phyloP scores from a whole-genome alignment of 257 asterid species.

The Galeopsis tetrahit region DNA sequence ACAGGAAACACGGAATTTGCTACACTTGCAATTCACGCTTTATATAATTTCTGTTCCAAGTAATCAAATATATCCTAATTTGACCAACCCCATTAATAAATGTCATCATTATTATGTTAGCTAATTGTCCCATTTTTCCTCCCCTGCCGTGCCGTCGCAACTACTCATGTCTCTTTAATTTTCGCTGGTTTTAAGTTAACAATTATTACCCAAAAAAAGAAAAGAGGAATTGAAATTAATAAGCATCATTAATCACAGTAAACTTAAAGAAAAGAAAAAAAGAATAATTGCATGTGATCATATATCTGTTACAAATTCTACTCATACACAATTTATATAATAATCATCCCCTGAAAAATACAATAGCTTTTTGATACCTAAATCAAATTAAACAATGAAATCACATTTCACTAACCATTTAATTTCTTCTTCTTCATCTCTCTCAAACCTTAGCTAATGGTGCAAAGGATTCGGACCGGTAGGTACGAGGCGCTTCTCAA shows the following conservation, averaged over 20 bases:
- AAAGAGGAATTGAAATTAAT: not conserved
- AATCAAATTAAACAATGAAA: slow-evolving; percentile 30
- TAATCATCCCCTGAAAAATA: slow-evolving; percentile 26
- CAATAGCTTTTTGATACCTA: slow-evolving; percentile 7
- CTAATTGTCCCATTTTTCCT: slow-evolving; percentile 28
- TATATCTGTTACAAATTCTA: slow-evolving; percentile 32
- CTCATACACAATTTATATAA: slow-evolving; percentile 46
- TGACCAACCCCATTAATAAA: slow-evolving; percentile 41
- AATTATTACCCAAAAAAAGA: not conserved
- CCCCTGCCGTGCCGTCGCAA: slow-evolving; percentile 71
- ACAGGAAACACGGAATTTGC: slow-evolving; percentile 38
- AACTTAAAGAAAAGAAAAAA: not conserved
- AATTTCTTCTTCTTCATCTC: slow-evolving; percentile 8
- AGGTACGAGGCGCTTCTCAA: slow-evolving; percentile 79
- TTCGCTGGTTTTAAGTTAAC: slow-evolving; percentile 17
- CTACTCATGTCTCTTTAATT: slow-evolving; percentile 44
- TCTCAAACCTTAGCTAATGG: slow-evolving; percentile 43
- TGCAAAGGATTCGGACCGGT: slow-evolving; percentile 92
- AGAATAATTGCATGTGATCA: slow-evolving; percentile 14
- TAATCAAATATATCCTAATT: slow-evolving; percentile 29
- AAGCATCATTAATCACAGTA: slow-evolving; percentile 7
- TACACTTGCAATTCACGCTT: slow-evolving; percentile 44
- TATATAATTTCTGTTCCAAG: slow-evolving; percentile 32
- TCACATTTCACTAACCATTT: slow-evolving; percentile 39
- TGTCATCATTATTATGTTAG: slow-evolving; percentile 30